Base-by-base conservation (phyloP, 768 basidiomycete species). In the Leucocoprinus leucothites region DNA sequence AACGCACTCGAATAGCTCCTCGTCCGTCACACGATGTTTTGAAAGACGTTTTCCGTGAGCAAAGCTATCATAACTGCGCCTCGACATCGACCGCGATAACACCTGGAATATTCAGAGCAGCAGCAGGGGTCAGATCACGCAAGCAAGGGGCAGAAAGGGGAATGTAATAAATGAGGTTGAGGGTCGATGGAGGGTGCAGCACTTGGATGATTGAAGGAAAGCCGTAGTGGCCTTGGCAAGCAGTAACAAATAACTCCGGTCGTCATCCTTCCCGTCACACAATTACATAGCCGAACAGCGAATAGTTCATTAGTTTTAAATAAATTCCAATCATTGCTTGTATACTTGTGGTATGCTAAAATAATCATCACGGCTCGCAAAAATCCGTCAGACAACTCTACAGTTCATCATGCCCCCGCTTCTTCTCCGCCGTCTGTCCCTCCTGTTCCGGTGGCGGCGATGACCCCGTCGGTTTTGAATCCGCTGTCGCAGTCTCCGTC, bases 1-100 rank as follows among this genome's bases (percentile, higher is more conserved):
- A 38, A 69, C 73, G 48, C 68, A 94, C 91, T 89, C 83, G 74
- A 90, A 91, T 62, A 94, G 74, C 66, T 94, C 91, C 55, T 93
- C 90, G 63, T 94, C 91, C 24, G 86, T 82, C 48, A 92, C 84
- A 59, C 86, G 81, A 71, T 89, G 81, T 67, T 86, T 87, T 60
- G 87, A 86, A 58, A 87, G 57, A 57, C 89, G 83, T 71, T 81
- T 82, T 67, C 89, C 84, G 60, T 87, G 86, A 58, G 85, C 78
- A 61, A 72, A 74, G 69, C 87, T 84, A 61, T 82, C 81, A 72
- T 86, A 81, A 75, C 90, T 93, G 67, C 89, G 81, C 71, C 80
- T 82, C 58, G 91, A 89, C 85, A 89, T 82, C 60, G 64, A 61
- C 60, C 60, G 59, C 58, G 51, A 54, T 58, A 49, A 52, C 21